A percentile compares a stretch with the other conserved stretches of the same genome.
Evolutionary conservation across 148 eudicot genomes (phyloP).

Genomic region (Chenopodium formosanum): DNA sequence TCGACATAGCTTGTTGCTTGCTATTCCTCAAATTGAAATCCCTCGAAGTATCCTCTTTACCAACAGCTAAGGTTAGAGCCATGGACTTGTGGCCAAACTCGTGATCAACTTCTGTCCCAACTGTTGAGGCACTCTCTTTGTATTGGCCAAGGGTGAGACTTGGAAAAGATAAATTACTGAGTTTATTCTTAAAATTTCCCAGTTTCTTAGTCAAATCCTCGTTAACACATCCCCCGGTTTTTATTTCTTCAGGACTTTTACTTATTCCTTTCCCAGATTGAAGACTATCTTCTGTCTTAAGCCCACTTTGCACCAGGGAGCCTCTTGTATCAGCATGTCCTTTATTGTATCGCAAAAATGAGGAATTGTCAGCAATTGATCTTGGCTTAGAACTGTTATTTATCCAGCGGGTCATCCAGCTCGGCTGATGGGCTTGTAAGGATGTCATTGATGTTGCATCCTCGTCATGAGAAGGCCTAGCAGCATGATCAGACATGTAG

Average conservation of each 20-base stretch:
- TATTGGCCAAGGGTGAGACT: constrained; percentile 11
- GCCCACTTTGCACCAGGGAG: constrained; percentile 4
- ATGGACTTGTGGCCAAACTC: constrained; percentile 21
- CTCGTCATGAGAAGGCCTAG: constrained; percentile 31
- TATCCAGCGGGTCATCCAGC: constrained; percentile 65
- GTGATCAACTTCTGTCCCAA: constrained; percentile 8
- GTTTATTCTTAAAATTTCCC: constrained; percentile 6
- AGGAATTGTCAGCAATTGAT: constrained; percentile 23
- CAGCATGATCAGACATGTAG: constrained; percentile 35
- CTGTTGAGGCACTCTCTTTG: background rate
- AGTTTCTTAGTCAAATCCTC: constrained; percentile 23
- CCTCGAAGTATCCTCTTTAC: constrained; percentile 29
- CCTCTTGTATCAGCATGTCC: constrained; percentile 15
- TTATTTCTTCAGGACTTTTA: constrained; percentile 30
- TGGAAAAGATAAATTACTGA: constrained; percentile 10
- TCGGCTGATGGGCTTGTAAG: constrained; percentile 37
- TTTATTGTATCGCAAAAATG: constrained; percentile 17
- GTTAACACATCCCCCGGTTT: constrained; percentile 22
- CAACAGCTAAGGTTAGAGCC: constrained; percentile 28
- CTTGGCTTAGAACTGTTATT: constrained; percentile 27
- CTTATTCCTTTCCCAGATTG: constrained; percentile 30
- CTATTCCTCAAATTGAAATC: constrained; percentile 17
- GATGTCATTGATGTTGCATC: constrained; percentile 34
- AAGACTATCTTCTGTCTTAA: constrained; percentile 27
- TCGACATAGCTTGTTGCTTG: constrained; percentile 22